A percentile compares a stretch with the other conserved stretches of the same genome.
These are phyloP conservation scores for Bothriochloa decipiens DNA, from an alignment of 176 grass and related monocot species.

Conservation along the genomic window DNA sequence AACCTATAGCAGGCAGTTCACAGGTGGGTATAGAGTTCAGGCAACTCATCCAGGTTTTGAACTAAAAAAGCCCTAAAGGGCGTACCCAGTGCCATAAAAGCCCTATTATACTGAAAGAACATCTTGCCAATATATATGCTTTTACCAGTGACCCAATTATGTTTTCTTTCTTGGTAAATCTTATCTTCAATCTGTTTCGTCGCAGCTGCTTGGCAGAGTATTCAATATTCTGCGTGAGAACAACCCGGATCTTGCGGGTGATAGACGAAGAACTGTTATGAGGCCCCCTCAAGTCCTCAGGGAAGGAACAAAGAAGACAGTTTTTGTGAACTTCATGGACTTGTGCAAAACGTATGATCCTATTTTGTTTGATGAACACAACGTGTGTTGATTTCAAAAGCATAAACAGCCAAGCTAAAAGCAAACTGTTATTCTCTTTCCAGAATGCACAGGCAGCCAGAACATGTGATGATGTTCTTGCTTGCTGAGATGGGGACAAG, in stretches of 20 bases:
- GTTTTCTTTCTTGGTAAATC: conserved; percentile 26
- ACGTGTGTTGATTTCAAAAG: conserved; percentile 13
- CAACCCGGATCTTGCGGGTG: conserved; percentile 98
- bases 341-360: conserved; percentile 80
- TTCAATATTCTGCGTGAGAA: conserved; percentile 99
- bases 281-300: conserved; percentile 97
- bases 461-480: conserved; percentile 97
- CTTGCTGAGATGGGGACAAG: conserved; percentile 99
- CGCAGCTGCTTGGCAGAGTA: conserved; percentile 84
- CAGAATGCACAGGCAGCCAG: conserved; percentile 99
- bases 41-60: not conserved
- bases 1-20: not conserved
- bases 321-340: conserved; percentile 99
- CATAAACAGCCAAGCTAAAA: conserved; percentile 17
- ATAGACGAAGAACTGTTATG: conserved; percentile 96
- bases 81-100: no score
- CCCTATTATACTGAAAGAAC: not conserved
- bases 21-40: not conserved
- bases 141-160: conserved; percentile 1
- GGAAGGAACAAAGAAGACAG: conserved; percentile 99
- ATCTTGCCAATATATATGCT: not conserved
- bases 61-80: not conserved
- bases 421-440: conserved; percentile 19
- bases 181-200: conserved; percentile 33
- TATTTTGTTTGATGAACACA: conserved; percentile 19